These are phyloP conservation scores for Amylostereum chailletii DNA, from an alignment of 1,284 basidiomycete genomes.

Conservation along the genomic window DNA sequence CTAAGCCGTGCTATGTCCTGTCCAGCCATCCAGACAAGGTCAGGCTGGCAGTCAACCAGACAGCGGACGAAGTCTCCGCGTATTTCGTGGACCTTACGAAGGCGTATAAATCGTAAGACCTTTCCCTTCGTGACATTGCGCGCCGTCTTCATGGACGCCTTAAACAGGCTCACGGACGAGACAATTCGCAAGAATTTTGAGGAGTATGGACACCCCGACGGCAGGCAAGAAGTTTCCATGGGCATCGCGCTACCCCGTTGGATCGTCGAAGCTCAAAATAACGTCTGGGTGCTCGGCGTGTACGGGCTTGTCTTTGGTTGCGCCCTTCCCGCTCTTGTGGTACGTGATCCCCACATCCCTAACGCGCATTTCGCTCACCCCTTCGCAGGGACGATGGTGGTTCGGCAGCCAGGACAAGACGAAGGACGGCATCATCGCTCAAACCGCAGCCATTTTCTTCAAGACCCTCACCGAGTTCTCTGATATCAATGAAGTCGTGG, in stretches of 20 bases:
- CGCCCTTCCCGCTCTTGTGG: conserved; percentile 80
- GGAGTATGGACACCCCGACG: conserved; percentile 93
- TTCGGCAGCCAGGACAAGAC: conserved; percentile 88
- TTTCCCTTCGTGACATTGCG: background rate
- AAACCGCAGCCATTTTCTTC: conserved; percentile 87
- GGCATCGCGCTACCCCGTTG: conserved; percentile 94
- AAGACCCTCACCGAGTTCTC: conserved; percentile 79
- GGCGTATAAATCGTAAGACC: conserved; percentile 86
- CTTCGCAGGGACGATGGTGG: conserved; percentile 84
- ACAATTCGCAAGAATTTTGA: conserved; percentile 88
- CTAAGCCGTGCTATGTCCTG: conserved; percentile 4
- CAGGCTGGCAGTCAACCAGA: conserved; percentile 75
- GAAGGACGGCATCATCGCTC: conserved; percentile 85
- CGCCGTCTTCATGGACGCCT: background rate
- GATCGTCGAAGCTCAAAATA: conserved; percentile 91
- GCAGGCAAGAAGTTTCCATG: conserved; percentile 89
- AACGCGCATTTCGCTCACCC: background rate
- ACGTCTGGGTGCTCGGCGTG: conserved; percentile 80
- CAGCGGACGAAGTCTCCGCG: conserved; percentile 81
- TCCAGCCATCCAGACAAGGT: conserved; percentile 95
- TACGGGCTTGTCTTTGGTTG: conserved; percentile 89
- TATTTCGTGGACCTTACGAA: conserved; percentile 94
- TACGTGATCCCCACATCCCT: conserved; percentile 24
- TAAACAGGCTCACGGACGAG: conserved; percentile 79
- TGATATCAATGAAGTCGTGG: conserved; percentile 66